A percentile compares a stretch with the other conserved stretches of the same genome.
Evolutionary conservation across 768 basidiomycete genomes (phyloP).

Genomic region (Fistulinella prunicolor): DNA sequence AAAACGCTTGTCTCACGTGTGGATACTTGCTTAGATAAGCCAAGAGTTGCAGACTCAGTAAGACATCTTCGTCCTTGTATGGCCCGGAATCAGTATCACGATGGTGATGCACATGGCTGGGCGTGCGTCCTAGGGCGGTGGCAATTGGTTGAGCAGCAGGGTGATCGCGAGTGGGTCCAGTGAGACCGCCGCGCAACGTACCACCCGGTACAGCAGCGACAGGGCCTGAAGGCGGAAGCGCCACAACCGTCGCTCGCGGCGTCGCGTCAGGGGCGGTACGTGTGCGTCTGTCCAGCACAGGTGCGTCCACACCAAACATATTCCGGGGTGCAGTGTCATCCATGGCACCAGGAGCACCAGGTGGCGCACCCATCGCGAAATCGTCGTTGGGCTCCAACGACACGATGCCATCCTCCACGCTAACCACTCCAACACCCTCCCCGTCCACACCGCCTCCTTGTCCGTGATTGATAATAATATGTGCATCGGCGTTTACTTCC

Average conservation of each 20-base stretch:
- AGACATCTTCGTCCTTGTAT: constrained; percentile 92
- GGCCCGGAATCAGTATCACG: constrained; percentile 52
- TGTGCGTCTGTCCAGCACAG: constrained; percentile 30
- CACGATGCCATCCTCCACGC: constrained; percentile 75
- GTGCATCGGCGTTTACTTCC: constrained; percentile 45
- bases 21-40: constrained; percentile 98
- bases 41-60: constrained; percentile 86
- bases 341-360: constrained; percentile 86
- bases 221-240: constrained; percentile 42
- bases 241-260: constrained; percentile 58
- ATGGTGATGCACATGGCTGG: constrained; percentile 38
- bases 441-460: constrained; percentile 37
- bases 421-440: constrained; percentile 42
- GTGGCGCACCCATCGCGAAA: constrained; percentile 87
- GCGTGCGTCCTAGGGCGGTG: constrained; percentile 16
- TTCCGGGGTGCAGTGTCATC: constrained; percentile 29
- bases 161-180: constrained; percentile 20
- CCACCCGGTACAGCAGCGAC: constrained; percentile 11
- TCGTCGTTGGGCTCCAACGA: constrained; percentile 80
- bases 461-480: constrained; percentile 51
- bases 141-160: constrained; percentile 10
- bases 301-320: constrained; percentile 25
- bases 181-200: constrained; percentile 10
- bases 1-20: constrained; percentile 94
- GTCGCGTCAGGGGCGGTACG: constrained; percentile 55